These are phyloP conservation scores for Onygenales sp. DNA, from an alignment of 2,329 filamentous ascomycete species.

Conservation along the genomic window DNA sequence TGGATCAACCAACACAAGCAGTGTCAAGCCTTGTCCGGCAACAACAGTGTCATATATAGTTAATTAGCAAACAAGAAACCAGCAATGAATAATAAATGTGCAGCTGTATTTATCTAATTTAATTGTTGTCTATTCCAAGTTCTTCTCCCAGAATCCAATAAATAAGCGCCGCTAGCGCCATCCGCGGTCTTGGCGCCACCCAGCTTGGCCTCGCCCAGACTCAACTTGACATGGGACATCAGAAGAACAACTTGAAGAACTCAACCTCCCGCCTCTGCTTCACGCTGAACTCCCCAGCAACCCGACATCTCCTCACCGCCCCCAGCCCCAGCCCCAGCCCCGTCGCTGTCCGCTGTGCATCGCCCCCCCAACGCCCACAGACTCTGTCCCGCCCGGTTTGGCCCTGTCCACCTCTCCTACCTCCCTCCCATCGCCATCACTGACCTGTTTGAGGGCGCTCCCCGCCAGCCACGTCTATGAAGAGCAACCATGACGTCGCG, in stretches of 20 bases:
- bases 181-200: slow-evolving; percentile 1
- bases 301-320: too few species aligned
- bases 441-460: background rate
- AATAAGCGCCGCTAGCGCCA: too few species aligned
- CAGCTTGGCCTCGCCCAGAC: background rate
- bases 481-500: slow-evolving; percentile 69
- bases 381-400: background rate
- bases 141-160: too few species aligned
- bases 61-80: too few species aligned
- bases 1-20: background rate
- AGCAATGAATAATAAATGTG: too few species aligned
- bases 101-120: too few species aligned
- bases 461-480: slow-evolving; percentile 8
- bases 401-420: background rate
- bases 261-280: too few species aligned
- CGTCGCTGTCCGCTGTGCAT: background rate
- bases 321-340: background rate
- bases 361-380: background rate
- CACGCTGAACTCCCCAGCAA: too few species aligned
- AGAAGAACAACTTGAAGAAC: background rate
- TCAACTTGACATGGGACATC: background rate
- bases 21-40: too few species aligned
- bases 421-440: background rate
- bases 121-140: too few species aligned
- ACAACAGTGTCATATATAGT: too few species aligned